phyloP scores from a whole-genome alignment of 139 green algal genomes.

The Micractinium conductrix region DNA sequence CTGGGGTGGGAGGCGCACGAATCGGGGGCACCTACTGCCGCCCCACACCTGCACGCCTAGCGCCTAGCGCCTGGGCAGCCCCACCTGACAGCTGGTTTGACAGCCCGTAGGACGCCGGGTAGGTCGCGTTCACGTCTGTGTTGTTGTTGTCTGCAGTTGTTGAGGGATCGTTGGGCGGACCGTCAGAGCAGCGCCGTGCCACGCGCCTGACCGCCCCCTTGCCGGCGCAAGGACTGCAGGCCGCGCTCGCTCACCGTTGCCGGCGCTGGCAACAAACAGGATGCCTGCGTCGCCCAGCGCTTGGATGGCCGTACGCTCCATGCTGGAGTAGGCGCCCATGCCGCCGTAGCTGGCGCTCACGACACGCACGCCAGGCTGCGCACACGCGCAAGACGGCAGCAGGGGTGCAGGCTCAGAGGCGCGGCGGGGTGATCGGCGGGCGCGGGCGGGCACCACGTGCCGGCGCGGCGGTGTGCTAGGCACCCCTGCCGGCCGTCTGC shows the following conservation, averaged over 20 bases:
- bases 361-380: not conserved
- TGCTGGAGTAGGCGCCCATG: not conserved
- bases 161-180: too few relatives aligned
- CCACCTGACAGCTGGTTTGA: not conserved
- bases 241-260: not conserved
- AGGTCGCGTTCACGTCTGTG: not conserved
- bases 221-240: too few relatives aligned
- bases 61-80: too few relatives aligned
- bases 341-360: not conserved
- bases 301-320: not conserved
- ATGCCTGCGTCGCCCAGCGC: not conserved
- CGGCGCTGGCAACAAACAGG: not conserved
- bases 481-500: not conserved
- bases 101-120: not conserved
- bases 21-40: too few relatives aligned
- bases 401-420: not conserved
- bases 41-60: too few relatives aligned
- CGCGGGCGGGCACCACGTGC: too few relatives aligned
- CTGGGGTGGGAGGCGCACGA: too few relatives aligned
- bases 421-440: too few relatives aligned
- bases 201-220: too few relatives aligned
- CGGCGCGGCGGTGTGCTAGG: not conserved
- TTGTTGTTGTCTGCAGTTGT: too few relatives aligned
- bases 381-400: not conserved
- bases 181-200: too few relatives aligned